phyloP scores from a whole-genome alignment of 1,139 yeast species.

The Pneumocystis canis region DNA sequence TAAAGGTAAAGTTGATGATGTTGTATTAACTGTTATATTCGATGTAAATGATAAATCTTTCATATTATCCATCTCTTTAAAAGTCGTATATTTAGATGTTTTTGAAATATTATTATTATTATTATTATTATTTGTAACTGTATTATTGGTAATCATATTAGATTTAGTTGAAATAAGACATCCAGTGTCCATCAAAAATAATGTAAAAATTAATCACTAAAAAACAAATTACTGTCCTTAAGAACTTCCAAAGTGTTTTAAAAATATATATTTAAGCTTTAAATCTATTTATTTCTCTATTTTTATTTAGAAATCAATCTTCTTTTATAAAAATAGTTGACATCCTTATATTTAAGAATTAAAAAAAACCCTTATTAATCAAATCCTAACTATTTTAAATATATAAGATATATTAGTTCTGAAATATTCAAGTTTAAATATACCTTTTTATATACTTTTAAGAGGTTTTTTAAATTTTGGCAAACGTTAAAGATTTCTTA shows the following conservation, averaged over 20 bases:
- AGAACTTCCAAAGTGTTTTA: not conserved
- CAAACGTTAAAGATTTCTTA: not conserved
- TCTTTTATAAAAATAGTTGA: not conserved
- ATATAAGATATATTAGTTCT: not conserved
- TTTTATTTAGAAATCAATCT: no score
- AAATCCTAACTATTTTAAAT: not conserved
- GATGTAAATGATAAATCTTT: not conserved
- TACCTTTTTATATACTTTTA: not conserved
- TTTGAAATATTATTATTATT: not conserved
- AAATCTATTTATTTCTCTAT: no score
- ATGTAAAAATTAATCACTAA: not conserved
- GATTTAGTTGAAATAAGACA: not conserved
- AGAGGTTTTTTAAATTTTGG: not conserved
- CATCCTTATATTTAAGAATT: not conserved
- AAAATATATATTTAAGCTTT: no score
- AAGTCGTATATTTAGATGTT: not conserved
- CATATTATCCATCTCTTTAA: not conserved
- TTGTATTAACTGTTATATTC: not conserved
- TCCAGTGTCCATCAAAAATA: not conserved
- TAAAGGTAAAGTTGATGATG: not conserved
- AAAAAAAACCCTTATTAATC: no score
- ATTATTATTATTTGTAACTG: not conserved
- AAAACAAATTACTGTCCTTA: not conserved
- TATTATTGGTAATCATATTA: not conserved
- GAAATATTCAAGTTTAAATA: not conserved